Percentiles rank a stretch among this genome's conserved stretches.
Evolutionary conservation across 164 flowering plant species (phyloP).

Genomic region (Liriodendron chinense): DNA sequence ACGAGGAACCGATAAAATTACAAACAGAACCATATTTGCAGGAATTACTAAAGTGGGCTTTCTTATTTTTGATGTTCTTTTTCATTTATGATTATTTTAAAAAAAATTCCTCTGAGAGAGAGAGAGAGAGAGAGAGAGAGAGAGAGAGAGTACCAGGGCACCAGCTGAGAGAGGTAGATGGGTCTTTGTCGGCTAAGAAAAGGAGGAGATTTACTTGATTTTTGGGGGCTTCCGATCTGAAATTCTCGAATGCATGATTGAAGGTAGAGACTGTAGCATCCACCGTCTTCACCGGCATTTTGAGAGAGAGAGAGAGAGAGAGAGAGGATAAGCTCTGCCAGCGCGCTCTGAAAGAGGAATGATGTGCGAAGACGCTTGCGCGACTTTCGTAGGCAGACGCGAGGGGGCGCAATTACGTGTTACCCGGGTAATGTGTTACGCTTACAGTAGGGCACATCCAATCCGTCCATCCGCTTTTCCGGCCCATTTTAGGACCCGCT

Average conservation of each 20-base stretch:
- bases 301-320: background rate
- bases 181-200: conserved; percentile 88
- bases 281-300: conserved; percentile 62
- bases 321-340: background rate
- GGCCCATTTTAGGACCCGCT: too few species aligned
- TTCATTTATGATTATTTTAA: too few species aligned
- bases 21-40: too few species aligned
- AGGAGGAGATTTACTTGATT: conserved; percentile 70
- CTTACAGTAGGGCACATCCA: too few species aligned
- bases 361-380: too few species aligned
- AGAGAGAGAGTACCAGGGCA: conserved; percentile 67
- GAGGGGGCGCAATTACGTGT: background rate
- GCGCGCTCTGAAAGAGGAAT: background rate
- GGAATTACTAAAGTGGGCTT: background rate
- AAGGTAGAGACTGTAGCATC: conserved; percentile 68
- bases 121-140: background rate
- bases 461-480: too few species aligned
- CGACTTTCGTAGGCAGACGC: too few species aligned
- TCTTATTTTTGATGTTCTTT: background rate
- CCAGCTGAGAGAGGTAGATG: conserved; percentile 87
- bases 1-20: too few species aligned
- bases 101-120: too few species aligned
- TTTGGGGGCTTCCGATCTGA: conserved; percentile 53
- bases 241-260: conserved; percentile 51
- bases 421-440: too few species aligned